Percentiles rank a stretch among this genome's conserved stretches.
phyloP scores from a whole-genome alignment of 164 flowering plant genomes.

The Tinospora cordifolia region DNA sequence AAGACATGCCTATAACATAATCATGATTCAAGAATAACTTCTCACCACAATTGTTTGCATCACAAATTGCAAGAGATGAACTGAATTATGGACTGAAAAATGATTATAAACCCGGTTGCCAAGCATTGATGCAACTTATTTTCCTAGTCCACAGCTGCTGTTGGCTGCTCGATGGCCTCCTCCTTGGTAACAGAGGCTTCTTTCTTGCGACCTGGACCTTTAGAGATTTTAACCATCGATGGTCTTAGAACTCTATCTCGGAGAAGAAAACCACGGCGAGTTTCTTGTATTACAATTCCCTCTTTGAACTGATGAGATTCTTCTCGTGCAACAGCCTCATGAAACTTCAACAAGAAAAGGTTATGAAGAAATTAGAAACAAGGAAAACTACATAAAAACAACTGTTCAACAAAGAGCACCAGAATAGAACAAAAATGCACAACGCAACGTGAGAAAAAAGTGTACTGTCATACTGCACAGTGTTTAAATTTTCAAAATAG shows the following conservation, averaged over 20 bases:
- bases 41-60: not conserved
- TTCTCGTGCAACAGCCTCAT: slow-evolving; percentile 87
- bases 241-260: slow-evolving; percentile 76
- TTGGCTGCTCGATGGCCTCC: slow-evolving; percentile 27
- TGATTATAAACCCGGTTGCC: not conserved
- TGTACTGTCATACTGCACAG: no score
- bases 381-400: not conserved
- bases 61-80: not conserved
- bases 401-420: not conserved
- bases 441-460: not conserved
- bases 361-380: not conserved
- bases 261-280: slow-evolving; percentile 72
- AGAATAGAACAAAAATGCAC: no score
- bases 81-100: not conserved
- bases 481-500: no score
- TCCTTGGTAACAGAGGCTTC: slow-evolving; percentile 17
- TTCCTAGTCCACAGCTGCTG: slow-evolving; percentile 37
- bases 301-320: slow-evolving; percentile 70
- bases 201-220: slow-evolving; percentile 65
- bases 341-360: slow-evolving; percentile 36
- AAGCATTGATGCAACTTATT: not conserved
- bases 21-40: not conserved
- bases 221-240: slow-evolving; percentile 85
- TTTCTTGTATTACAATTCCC: slow-evolving; percentile 67
- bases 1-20: not conserved